Conservation (phyloP, 1,139 yeast species). For the Zygoascus meyerae region DNA sequence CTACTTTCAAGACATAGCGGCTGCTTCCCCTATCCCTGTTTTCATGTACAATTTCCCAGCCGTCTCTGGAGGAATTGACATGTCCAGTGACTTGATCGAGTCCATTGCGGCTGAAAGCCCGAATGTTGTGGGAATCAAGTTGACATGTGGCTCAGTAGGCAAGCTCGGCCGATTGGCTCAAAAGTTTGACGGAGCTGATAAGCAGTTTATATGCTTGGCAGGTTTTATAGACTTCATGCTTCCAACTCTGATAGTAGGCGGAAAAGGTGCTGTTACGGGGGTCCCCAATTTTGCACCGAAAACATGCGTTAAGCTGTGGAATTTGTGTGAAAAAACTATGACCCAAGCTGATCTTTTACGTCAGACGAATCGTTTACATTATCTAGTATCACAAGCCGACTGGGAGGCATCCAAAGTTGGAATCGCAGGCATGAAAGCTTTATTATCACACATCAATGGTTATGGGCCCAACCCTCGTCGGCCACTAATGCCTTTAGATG, state of each 20-base stretch:
- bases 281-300: slow-evolving; percentile 42
- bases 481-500: background rate
- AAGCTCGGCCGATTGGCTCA: slow-evolving; percentile 36
- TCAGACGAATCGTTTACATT: background rate
- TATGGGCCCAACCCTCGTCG: slow-evolving; percentile 1
- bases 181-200: slow-evolving; percentile 18
- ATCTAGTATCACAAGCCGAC: slow-evolving; percentile 5
- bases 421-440: slow-evolving; percentile 3
- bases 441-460: background rate
- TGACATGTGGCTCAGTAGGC: slow-evolving; percentile 40
- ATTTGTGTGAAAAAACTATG: background rate
- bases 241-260: slow-evolving; percentile 41
- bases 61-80: slow-evolving; percentile 34
- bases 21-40: slow-evolving; percentile 39
- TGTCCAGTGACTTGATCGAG: slow-evolving; percentile 69
- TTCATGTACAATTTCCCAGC: slow-evolving; percentile 45
- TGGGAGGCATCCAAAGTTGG: slow-evolving; percentile 7
- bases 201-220: slow-evolving; percentile 35
- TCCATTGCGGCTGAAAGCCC: slow-evolving; percentile 49
- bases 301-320: slow-evolving; percentile 28
- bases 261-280: slow-evolving; percentile 42
- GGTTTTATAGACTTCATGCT: slow-evolving; percentile 43
- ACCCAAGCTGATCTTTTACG: background rate
- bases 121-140: slow-evolving; percentile 43
- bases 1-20: slow-evolving; percentile 41